Base-by-base conservation (phyloP, 495 filamentous ascomycete species). In the Xylaria grammica region DNA sequence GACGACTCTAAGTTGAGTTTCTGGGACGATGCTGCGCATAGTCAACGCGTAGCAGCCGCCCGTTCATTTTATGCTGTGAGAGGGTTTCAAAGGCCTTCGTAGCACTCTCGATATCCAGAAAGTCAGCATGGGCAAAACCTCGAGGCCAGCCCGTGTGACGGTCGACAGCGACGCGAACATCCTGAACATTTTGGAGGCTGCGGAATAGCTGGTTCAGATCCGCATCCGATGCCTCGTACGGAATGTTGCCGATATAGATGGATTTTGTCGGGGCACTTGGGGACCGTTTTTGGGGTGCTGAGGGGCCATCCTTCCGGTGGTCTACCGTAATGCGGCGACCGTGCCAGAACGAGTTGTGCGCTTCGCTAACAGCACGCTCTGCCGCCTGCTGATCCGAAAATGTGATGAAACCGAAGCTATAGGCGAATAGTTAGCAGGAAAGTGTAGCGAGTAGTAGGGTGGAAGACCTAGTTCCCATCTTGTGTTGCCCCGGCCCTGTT, bases 91-190 rank as follows among this genome's bases (percentile, higher is more conserved):
- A 78, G 0, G 84, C 94, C 27, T 71, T 74, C 46, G 74, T 62
- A 11, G 94, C 92, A 44, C 83, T 84, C 58, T 84, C 76, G 11
- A 89, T 67, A 69, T 91, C 85, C 20, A 81, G 61, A 73, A 99
- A 99, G 69, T 97, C 94, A 22, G 88, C 91, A 73, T 98, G 95
- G 10, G 89, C 90, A 71, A 97, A 99, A 50, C 95, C 95, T 67
- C 91, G 85, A 19, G 91, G 91, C 75, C 91, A 88, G 15, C 95
- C 94, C 5, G 93, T 94, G 26, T 89, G 85, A 57, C 92, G 86
- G 76, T 99, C 95, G 65, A 97, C 90, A 40, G 95, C 90, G 34
- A 99, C 88, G 49, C 95, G 87, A 34, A 99, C 87, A 68, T 97
- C 94, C 60, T 84, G 75, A 24, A 95, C 83, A 72, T 91, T 90